phyloP scores from a whole-genome alignment of 2,329 filamentous ascomycete genomes.

The Trichoderma sp. region DNA sequence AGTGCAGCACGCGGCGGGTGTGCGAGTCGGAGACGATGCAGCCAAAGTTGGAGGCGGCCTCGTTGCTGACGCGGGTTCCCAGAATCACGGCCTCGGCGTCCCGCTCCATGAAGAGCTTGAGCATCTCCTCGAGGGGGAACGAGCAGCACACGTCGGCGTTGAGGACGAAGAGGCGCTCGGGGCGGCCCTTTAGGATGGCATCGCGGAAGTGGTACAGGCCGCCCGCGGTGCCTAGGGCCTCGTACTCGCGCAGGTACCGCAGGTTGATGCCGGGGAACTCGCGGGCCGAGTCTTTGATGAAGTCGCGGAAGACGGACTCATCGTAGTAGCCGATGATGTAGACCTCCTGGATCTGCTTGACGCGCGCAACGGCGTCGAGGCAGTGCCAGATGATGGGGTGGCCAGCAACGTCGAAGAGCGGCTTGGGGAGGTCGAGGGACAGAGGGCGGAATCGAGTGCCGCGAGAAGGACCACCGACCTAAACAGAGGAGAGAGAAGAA shows the following conservation, averaged over 20 bases:
- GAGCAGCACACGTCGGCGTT: conserved; percentile 99
- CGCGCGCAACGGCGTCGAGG: conserved; percentile 85
- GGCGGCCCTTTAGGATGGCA: conserved; percentile 93
- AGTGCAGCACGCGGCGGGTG: conserved; percentile 94
- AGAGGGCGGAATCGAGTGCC: conserved; percentile 94
- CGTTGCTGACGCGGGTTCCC: conserved; percentile 86
- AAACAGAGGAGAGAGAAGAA: not conserved
- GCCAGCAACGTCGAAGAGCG: conserved; percentile 96
- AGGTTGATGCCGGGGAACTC: conserved; percentile 83
- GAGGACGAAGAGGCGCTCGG: conserved; percentile 93
- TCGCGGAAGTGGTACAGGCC: conserved; percentile 99
- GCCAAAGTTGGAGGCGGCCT: conserved; percentile 93
- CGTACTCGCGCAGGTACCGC: conserved; percentile 96
- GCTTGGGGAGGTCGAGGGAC: conserved; percentile 96
- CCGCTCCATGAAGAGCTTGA: conserved; percentile 89
- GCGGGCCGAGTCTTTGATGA: conserved; percentile 86
- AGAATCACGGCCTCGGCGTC: conserved; percentile 96
- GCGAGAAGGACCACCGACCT: conserved; percentile 95
- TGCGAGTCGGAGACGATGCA: conserved; percentile 96
- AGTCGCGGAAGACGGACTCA: conserved; percentile 93
- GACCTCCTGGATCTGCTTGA: conserved; percentile 83
- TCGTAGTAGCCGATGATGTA: conserved; percentile 99
- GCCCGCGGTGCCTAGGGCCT: conserved; percentile 91
- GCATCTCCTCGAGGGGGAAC: conserved; percentile 95
- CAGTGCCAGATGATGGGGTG: conserved; percentile 99